Percentiles rank a stretch among this genome's conserved stretches.
Evolutionary conservation across 495 filamentous ascomycete species (phyloP).

Genomic region (Glarea lozoyensis): DNA sequence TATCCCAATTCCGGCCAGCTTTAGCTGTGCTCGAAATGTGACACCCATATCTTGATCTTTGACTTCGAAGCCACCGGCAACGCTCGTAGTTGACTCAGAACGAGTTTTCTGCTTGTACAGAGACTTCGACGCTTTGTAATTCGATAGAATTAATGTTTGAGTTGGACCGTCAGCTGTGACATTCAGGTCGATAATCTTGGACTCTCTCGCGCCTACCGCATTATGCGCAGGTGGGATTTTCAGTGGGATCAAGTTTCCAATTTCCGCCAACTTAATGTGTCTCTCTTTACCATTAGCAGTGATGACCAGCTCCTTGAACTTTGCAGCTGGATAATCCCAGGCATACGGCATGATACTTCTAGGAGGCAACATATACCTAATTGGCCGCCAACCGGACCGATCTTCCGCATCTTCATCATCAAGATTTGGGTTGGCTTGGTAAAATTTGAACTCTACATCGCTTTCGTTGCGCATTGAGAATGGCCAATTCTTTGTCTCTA

Average conservation of each 20-base stretch:
- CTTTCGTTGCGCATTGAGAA: slow-evolving; percentile 98
- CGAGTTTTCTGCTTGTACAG: slow-evolving; percentile 75
- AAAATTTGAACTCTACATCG: slow-evolving; percentile 91
- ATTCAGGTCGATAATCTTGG: slow-evolving; percentile 90
- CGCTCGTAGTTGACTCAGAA: slow-evolving; percentile 45
- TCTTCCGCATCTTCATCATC: slow-evolving; percentile 83
- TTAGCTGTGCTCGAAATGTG: slow-evolving; percentile 80
- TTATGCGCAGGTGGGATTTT: slow-evolving; percentile 49
- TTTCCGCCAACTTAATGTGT: slow-evolving; percentile 89
- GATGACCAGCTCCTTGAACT: slow-evolving; percentile 85
- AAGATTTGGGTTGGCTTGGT: slow-evolving; percentile 61
- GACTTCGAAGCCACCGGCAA: slow-evolving; percentile 75
- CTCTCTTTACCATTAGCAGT: slow-evolving; percentile 70
- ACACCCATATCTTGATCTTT: slow-evolving; percentile 81
- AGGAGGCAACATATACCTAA: slow-evolving; percentile 86
- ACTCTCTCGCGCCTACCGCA: slow-evolving; percentile 25
- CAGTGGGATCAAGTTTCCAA: slow-evolving; percentile 89
- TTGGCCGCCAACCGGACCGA: slow-evolving; percentile 74
- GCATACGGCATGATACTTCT: slow-evolving; percentile 99
- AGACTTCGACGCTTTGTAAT: slow-evolving; percentile 89
- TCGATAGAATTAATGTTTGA: slow-evolving; percentile 88
- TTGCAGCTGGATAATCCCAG: slow-evolving; percentile 98
- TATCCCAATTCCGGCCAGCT: slow-evolving; percentile 82
- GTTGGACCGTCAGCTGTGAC: slow-evolving; percentile 91
- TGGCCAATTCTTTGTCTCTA: slow-evolving; percentile 91